These are phyloP conservation scores for Cladophialophora chaetospira DNA, from an alignment of 2,329 filamentous ascomycete genomes.

Conservation along the genomic window DNA sequence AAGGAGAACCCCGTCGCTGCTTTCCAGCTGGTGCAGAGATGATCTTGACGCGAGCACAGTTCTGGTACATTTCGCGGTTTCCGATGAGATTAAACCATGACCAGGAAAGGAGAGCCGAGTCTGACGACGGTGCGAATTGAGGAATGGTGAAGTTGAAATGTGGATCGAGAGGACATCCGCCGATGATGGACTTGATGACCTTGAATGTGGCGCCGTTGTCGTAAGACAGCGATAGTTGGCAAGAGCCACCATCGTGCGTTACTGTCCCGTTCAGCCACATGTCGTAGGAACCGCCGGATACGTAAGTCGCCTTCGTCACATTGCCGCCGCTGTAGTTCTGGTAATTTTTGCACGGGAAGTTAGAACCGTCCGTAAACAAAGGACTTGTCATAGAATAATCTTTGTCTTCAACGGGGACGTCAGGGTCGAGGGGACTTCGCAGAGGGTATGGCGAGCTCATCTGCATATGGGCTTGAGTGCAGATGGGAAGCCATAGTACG, in stretches of 20 bases:
- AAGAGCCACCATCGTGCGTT: conserved; percentile 70
- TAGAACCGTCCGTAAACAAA: conserved; percentile 59
- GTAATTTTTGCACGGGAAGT: conserved; percentile 78
- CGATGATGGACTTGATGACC: conserved; percentile 66
- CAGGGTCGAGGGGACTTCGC: conserved; percentile 53
- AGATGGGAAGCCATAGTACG: conserved; percentile 26
- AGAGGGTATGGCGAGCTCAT: conserved; percentile 58
- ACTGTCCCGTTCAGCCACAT: conserved; percentile 66
- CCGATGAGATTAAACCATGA: conserved; percentile 75
- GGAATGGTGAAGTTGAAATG: conserved; percentile 69
- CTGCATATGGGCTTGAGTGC: conserved; percentile 53
- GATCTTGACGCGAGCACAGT: conserved; percentile 73
- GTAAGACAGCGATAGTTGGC: conserved; percentile 74
- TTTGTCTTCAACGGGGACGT: conserved; percentile 47
- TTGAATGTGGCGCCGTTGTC: conserved; percentile 70
- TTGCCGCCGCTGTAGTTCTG: conserved; percentile 49
- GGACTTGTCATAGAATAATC: conserved; percentile 75
- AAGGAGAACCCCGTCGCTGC: conserved; percentile 17
- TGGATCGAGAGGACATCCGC: conserved; percentile 55
- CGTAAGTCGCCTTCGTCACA: conserved; percentile 61
- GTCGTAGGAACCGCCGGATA: conserved; percentile 63
- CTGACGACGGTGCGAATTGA: conserved; percentile 57
- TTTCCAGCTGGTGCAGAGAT: conserved; percentile 31
- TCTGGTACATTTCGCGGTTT: conserved; percentile 86
- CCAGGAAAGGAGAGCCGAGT: conserved; percentile 71